phyloP scores from a whole-genome alignment of 163 green algal species.

The Scenedesmus sp. region DNA sequence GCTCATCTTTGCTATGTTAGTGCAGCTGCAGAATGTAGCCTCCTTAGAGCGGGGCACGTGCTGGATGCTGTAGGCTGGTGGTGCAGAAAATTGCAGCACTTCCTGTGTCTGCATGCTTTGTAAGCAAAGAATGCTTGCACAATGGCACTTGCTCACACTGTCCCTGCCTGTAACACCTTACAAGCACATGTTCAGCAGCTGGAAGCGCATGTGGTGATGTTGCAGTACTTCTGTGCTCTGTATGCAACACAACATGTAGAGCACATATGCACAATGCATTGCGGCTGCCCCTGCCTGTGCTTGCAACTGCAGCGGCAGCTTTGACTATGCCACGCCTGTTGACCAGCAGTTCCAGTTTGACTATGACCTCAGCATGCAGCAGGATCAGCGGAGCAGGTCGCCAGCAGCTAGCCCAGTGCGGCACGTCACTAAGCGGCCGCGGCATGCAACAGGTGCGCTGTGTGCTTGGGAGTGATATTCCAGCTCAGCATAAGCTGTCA shows the following conservation, averaged over 20 bases:
- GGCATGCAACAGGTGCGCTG: slow-evolving; percentile 49
- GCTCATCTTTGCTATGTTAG: background rate
- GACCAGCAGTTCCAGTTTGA: slow-evolving; percentile 72
- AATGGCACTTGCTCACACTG: background rate
- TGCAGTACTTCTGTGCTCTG: background rate
- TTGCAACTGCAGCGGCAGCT: slow-evolving; percentile 42
- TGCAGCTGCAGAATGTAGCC: background rate
- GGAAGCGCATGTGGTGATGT: background rate
- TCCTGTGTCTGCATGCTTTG: background rate
- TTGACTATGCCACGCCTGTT: slow-evolving; percentile 69
- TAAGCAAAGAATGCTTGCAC: background rate
- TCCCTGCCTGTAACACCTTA: background rate
- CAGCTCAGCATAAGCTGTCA: background rate
- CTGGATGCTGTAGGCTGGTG: no score
- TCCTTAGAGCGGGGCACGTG: no score
- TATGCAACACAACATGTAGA: background rate
- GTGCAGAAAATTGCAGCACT: no score
- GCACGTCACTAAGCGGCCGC: slow-evolving; percentile 52
- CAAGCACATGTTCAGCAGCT: background rate
- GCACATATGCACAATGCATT: background rate
- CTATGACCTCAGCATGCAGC: slow-evolving; percentile 60
- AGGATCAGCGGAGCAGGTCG: slow-evolving; percentile 64
- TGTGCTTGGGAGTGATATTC: no score
- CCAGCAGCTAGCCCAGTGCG: slow-evolving; percentile 61
- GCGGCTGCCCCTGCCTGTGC: background rate